Percentiles rank a stretch among this genome's conserved stretches.
phyloP scores from a whole-genome alignment of 148 eudicot species.

The Fagopyrum esculentum region DNA sequence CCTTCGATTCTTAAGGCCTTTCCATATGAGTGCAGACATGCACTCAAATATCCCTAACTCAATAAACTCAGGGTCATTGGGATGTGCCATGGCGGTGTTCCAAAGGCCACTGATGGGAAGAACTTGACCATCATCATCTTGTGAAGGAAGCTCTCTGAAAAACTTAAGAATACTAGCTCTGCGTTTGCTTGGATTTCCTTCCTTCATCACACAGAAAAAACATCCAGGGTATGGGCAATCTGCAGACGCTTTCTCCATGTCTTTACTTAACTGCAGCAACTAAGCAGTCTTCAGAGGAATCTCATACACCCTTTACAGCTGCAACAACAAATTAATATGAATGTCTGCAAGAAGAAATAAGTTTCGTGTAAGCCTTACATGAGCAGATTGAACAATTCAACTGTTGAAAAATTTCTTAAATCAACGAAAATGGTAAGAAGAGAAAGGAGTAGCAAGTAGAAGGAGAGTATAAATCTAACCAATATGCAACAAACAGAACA shows the following conservation, averaged over 20 bases:
- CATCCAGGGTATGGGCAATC: slow-evolving; percentile 96
- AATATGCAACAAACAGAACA: not conserved
- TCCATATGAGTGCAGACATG: slow-evolving; percentile 95
- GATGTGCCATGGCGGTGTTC: slow-evolving; percentile 99
- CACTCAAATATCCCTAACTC: slow-evolving; percentile 93
- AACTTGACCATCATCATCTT: slow-evolving; percentile 95
- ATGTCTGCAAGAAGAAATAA: not conserved
- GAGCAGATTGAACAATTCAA: not conserved
- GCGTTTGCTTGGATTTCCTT: slow-evolving; percentile 83
- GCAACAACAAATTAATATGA: no score
- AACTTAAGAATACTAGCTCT: slow-evolving; percentile 76
- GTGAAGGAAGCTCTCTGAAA: slow-evolving; percentile 94
- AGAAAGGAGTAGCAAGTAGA: not conserved
- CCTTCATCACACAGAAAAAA: slow-evolving; percentile 97
- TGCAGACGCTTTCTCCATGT: slow-evolving; percentile 64
- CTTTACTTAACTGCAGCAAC: not conserved
- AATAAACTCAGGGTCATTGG: slow-evolving; percentile 95
- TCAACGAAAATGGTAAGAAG: not conserved
- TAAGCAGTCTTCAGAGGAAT: slow-evolving; percentile 4
- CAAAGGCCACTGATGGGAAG: slow-evolving; percentile 98
- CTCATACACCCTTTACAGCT: not conserved
- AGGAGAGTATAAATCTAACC: not conserved
- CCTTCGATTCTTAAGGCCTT: slow-evolving; percentile 83
- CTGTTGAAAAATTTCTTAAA: not conserved
- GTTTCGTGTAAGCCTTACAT: not conserved